Conservation (phyloP, 2,329 filamentous ascomycete species). For the Alternaria infectoria region DNA sequence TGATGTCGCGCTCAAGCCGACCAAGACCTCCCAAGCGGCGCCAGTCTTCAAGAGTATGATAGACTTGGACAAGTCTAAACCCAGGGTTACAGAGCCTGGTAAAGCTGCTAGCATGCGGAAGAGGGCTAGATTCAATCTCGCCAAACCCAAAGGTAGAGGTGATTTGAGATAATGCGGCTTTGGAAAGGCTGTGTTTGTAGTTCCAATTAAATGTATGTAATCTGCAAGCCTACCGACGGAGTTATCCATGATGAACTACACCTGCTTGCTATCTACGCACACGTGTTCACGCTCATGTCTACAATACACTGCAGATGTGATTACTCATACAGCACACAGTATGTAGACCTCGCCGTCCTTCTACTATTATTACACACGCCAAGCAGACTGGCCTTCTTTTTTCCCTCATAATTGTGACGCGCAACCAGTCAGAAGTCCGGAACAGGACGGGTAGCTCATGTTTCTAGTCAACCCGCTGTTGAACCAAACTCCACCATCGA, state of each 20-base stretch:
- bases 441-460: neutral
- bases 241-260: neutral
- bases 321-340: neutral
- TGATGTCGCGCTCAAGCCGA: neutral
- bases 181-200: neutral
- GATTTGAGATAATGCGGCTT: neutral
- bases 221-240: neutral
- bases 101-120: neutral
- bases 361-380: neutral
- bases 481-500: neutral
- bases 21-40: neutral
- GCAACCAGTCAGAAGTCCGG: neutral
- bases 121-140: neutral
- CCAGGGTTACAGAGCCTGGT: neutral
- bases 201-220: neutral
- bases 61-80: neutral
- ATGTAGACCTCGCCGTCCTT: neutral
- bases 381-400: neutral
- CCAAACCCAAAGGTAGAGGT: neutral
- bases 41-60: constrained; percentile 6
- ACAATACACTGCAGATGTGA: neutral
- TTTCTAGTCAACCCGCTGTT: neutral
- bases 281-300: neutral
- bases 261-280: neutral
- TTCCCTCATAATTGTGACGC: neutral